Evolutionary conservation across 208 protist genomes (phyloP), one percentile per base, ranked within the genome.

Genomic region (Wallacemonas sp.): DNA sequence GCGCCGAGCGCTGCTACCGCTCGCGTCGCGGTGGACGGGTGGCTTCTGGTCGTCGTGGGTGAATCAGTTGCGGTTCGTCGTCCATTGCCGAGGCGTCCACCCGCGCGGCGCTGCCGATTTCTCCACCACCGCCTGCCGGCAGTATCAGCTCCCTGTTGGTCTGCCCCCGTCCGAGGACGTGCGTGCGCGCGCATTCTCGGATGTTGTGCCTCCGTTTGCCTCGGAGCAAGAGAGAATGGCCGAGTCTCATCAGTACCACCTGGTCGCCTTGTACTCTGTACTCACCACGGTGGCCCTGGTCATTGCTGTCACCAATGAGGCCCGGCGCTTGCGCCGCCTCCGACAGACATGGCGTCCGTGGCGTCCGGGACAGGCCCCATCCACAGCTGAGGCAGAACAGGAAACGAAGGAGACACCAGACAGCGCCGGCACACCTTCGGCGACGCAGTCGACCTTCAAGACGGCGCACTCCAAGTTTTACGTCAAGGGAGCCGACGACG

Each of bases 1-100:
- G 45, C 80, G 86, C 0, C 70, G 68, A 22, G 62, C 66, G 7
- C 57, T 92, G 69, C 68, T 92, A 16, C 86, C 82, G 7, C 59
- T 92, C 8, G 49, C 55, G 20, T 3, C 38, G 12, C 0, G 10
- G 14, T 54, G 62, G 46, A 32, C 62, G 18, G 2, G 57, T 41
- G 59, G 65, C 11, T 39, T 22, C 5, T 82, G 74, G 72, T 68
- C 72, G 11, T 68, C 65, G 23, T 88, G 77, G 67, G 65, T 89
- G 20, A 86, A 79, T 59, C 62, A 67, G 41, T 57, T 80, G 0
- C 86, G 86, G 1, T 42, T 83, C 20, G 72, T 72, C 33, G 1
- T 81, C 0, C 22, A 76, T 18, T 92, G 77, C 50, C 59, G 64
- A 10, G 33, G 44, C 18, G 0, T 65, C 12, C 32, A 38, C 10